phyloP scores from a whole-genome alignment of 495 filamentous ascomycete genomes.

The Stereocaulon alpinum region DNA sequence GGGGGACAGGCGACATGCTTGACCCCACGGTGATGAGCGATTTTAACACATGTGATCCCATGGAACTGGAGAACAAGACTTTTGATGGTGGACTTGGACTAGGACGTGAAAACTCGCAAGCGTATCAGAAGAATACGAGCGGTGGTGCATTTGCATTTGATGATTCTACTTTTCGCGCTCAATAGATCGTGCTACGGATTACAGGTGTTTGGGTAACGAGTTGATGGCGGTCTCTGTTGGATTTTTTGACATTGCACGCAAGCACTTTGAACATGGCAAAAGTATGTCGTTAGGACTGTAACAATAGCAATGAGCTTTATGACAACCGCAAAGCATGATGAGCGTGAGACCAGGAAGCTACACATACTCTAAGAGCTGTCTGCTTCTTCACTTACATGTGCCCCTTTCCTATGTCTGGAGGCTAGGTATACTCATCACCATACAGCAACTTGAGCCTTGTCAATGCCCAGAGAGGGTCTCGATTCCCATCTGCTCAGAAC shows the following conservation, averaged over 20 bases:
- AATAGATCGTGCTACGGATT: neutral
- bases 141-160: neutral
- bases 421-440: neutral
- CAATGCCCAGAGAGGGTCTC: too few relatives aligned
- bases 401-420: neutral
- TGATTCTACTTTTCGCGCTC: neutral
- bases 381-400: neutral
- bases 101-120: neutral
- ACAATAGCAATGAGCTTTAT: neutral
- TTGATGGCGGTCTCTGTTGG: too few relatives aligned
- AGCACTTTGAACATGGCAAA: neutral
- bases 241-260: neutral
- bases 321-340: too few relatives aligned
- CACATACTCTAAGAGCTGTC: neutral
- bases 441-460: neutral
- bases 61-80: neutral
- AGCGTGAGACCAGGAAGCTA: neutral
- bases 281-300: neutral
- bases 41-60: neutral
- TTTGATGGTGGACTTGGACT: neutral
- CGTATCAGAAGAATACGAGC: neutral
- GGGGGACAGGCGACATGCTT: constrained; percentile 1
- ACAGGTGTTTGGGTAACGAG: neutral
- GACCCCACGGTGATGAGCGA: neutral
- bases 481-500: too few relatives aligned